Evolutionary conservation across 768 basidiomycete genomes (phyloP), one percentile per base, ranked within the genome.

Genomic region (Amanita pallidorosea): DNA sequence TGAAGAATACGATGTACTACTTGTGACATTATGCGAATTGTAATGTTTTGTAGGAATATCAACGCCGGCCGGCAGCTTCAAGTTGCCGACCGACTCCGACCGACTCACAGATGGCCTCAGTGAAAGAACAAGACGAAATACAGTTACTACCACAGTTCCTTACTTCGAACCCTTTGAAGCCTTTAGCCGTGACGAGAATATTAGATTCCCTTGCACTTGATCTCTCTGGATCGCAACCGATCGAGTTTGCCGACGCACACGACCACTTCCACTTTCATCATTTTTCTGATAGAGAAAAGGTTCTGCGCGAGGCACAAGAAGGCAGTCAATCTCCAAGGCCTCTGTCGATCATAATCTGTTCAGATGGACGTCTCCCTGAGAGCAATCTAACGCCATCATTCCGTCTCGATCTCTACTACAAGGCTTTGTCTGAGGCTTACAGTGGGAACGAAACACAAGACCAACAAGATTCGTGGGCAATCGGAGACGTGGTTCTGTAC

Each of bases 401-500:
- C 67, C 77, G 87, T 61, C 62, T 88, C 11, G 54, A 57, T 11
- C 53, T 63, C 5, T 97, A 80, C 65, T 92, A 82, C 60, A 54
- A 63, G 1, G 70, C 74, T 15, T 65, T 93, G 9, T 59, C 67
- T 13, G 56, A 63, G 44, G 59, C 69, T 53, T 57, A 66, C 17
- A 54, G 57, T 31, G 60, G 63, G 12, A 57, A 63, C 36, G 63
- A 59, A 3, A 56, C 59, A 11, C 33, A 52, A 0, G 56, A 59
- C 8, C 54, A 54, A 12, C 49, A 62, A 8, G 57, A 63, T 20
- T 46, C 59, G 5, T 80, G 80, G 75, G 75, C 78, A 2, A 63
- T 87, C 4, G 93, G 93, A 0, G 90, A 94, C 53, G 74, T 79
- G 34, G 61, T 97, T 25, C 57, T 94, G 7, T 97, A 97, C 56